A percentile compares a stretch with the other conserved stretches of the same genome.
Evolutionary conservation across 345 rosid species (phyloP).

Genomic region (Xanthoceras sorbifolium): DNA sequence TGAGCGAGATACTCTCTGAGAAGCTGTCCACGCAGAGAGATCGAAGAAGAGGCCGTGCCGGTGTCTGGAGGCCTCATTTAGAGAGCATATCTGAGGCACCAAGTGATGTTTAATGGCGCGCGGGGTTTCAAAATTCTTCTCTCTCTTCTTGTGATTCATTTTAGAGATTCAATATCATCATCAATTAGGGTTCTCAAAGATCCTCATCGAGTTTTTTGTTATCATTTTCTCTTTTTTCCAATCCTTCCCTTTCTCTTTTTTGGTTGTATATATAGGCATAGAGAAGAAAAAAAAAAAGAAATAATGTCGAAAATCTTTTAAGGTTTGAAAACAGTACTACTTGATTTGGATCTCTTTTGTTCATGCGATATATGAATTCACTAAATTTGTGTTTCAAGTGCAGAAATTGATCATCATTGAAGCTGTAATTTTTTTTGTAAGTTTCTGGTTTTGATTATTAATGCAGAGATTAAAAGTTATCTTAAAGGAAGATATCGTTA

Average conservation of each 20-base stretch:
- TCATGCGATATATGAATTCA: too few relatives aligned
- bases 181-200: constrained; percentile 30
- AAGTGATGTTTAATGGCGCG: constrained; percentile 35
- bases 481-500: constrained; percentile 1
- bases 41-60: constrained; percentile 83
- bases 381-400: too few relatives aligned
- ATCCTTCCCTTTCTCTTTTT: not conserved
- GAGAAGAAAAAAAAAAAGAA: constrained; percentile 12
- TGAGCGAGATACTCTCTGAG: constrained; percentile 94
- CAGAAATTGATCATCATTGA: constrained; percentile 1
- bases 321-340: constrained; percentile 6
- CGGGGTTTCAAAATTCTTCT: not conserved
- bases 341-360: not conserved
- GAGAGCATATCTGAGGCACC: constrained; percentile 76
- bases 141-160: constrained; percentile 18
- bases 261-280: constrained; percentile 29
- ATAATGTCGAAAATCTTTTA: constrained; percentile 17
- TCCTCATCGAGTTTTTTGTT: not conserved
- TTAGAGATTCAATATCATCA: constrained; percentile 17
- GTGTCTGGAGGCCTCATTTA: constrained; percentile 94
- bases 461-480: not conserved
- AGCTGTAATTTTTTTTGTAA: constrained; percentile 25
- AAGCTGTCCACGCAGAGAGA: constrained; percentile 74
- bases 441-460: not conserved
- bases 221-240: not conserved